Conservation (phyloP, 2,329 filamentous ascomycete genomes). For the Claviceps sp. region DNA sequence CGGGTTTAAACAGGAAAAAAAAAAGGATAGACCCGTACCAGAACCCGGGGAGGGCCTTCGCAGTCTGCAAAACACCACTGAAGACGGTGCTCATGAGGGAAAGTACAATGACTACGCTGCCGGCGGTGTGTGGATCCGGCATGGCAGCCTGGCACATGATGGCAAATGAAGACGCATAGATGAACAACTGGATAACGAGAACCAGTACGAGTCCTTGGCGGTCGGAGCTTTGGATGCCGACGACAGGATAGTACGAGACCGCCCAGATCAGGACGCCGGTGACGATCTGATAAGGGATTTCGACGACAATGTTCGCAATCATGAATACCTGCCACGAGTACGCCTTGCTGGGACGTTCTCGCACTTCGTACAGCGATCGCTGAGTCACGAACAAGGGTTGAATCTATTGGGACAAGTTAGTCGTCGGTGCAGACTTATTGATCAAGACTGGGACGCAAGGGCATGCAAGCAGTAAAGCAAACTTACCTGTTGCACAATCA, state of each 20-base stretch:
- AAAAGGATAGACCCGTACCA: conserved; percentile 24
- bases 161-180: conserved; percentile 60
- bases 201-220: conserved; percentile 54
- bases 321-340: conserved; percentile 69
- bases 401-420: background rate
- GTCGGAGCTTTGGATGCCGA: conserved; percentile 32
- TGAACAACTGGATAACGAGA: conserved; percentile 50
- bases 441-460: too few species aligned
- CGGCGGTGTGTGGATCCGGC: conserved; percentile 54
- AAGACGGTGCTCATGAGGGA: conserved; percentile 47
- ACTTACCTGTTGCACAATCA: conserved; percentile 47
- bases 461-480: too few species aligned
- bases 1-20: background rate
- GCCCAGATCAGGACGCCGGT: conserved; percentile 50
- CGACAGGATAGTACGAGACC: conserved; percentile 55
- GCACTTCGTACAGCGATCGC: conserved; percentile 61
- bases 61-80: conserved; percentile 49
- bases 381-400: conserved; percentile 69
- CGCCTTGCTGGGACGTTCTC: conserved; percentile 59
- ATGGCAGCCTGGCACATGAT: conserved; percentile 58
- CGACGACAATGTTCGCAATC: conserved; percentile 56
- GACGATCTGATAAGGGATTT: conserved; percentile 57
- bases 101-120: conserved; percentile 46
- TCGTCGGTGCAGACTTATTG: too few species aligned
- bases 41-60: conserved; percentile 49